Conservation (phyloP, 352 stramenopile species). For the Phytophthora tentaculata region DNA sequence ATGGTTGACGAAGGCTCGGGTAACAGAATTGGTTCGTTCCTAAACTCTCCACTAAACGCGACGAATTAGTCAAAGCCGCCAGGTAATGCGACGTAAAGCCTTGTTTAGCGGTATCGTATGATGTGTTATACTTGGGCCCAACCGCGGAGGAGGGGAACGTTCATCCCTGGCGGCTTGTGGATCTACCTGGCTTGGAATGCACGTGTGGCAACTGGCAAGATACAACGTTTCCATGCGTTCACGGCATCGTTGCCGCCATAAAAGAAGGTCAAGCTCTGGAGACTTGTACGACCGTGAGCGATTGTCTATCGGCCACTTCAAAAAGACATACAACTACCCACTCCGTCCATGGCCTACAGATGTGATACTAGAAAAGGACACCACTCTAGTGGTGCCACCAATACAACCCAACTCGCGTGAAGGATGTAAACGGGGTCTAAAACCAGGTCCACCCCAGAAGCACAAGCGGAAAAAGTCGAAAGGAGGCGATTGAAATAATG, state of each 20-base stretch:
- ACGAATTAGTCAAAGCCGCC: background rate
- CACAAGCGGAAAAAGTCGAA: background rate
- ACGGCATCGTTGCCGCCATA: background rate
- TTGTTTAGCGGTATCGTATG: slow-evolving; percentile 10
- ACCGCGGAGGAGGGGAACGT: background rate
- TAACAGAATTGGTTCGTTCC: slow-evolving; percentile 1
- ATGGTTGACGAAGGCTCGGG: slow-evolving; percentile 2
- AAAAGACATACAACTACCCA: background rate
- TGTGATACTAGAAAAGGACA: background rate
- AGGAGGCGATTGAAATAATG: background rate
- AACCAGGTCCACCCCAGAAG: background rate
- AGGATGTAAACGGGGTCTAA: background rate
- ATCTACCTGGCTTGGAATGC: slow-evolving; percentile 2
- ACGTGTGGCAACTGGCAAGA: slow-evolving; percentile 6
- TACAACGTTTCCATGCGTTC: background rate
- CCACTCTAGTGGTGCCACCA: background rate
- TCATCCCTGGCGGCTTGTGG: slow-evolving; percentile 4
- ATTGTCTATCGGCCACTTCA: slow-evolving; percentile 5
- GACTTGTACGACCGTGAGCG: background rate
- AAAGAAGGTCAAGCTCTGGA: background rate
- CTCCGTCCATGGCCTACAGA: slow-evolving; percentile 11
- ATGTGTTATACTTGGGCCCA: background rate
- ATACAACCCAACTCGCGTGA: background rate
- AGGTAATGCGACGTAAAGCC: slow-evolving; percentile 1
- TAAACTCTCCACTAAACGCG: background rate